A percentile compares a stretch with the other conserved stretches of the same genome.
These are phyloP conservation scores for Lactarius sp. DNA, from an alignment of 768 basidiomycete genomes.

Conservation along the genomic window DNA sequence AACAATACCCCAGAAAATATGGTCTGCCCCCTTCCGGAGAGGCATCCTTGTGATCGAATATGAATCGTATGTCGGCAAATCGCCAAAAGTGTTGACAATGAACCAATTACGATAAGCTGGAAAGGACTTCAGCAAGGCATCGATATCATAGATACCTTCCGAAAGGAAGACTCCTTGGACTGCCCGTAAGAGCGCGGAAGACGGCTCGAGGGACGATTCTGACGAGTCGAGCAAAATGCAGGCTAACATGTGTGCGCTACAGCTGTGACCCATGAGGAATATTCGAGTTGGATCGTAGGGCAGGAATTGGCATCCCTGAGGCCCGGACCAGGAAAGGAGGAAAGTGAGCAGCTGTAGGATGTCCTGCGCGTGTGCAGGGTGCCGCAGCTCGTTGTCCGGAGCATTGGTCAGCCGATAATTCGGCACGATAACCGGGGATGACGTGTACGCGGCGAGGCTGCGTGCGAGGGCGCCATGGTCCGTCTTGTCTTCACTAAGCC, in stretches of 20 bases:
- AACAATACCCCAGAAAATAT: slow-evolving; percentile 62
- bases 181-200: slow-evolving; percentile 37
- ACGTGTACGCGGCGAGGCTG: slow-evolving; percentile 45
- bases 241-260: slow-evolving; percentile 74
- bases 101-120: slow-evolving; percentile 70
- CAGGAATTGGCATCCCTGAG: slow-evolving; percentile 26
- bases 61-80: slow-evolving; percentile 41
- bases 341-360: slow-evolving; percentile 57
- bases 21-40: slow-evolving; percentile 33
- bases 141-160: slow-evolving; percentile 77
- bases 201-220: slow-evolving; percentile 43
- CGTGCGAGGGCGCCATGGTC: slow-evolving; percentile 53
- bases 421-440: slow-evolving; percentile 59
- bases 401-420: slow-evolving; percentile 69
- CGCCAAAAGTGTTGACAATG: slow-evolving; percentile 59
- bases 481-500: slow-evolving; percentile 65
- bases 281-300: slow-evolving; percentile 41
- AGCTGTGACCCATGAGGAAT: slow-evolving; percentile 73
- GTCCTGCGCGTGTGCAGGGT: slow-evolving; percentile 71
- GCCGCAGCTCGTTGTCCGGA: slow-evolving; percentile 41
- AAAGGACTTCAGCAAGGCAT: slow-evolving; percentile 56
- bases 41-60: slow-evolving; percentile 44
- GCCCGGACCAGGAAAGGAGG: slow-evolving; percentile 44
- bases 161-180: slow-evolving; percentile 56
- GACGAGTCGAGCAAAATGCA: slow-evolving; percentile 60